phyloP scores from a whole-genome alignment of 139 green algal genomes.

The Volvox reticuliferus region DNA sequence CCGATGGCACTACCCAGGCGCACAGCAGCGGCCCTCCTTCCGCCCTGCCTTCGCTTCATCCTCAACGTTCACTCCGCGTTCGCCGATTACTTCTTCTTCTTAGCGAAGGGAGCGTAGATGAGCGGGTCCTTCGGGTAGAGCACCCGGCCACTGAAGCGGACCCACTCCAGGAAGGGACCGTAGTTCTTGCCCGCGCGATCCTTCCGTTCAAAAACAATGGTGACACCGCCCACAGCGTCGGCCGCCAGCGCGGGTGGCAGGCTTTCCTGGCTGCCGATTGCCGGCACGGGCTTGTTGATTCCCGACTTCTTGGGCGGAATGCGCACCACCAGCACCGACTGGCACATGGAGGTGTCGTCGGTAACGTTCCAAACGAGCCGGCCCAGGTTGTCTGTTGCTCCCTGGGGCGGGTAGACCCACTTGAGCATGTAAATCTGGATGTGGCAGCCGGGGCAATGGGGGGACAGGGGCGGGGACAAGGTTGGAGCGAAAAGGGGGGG shows the following conservation, averaged over 20 bases:
- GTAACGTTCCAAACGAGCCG: slow-evolving; percentile 4
- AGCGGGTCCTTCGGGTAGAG: neutral
- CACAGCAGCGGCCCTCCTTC: no score
- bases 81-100: neutral
- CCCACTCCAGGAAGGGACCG: slow-evolving; percentile 34
- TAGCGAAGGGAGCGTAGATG: neutral
- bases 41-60: neutral
- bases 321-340: slow-evolving; percentile 14
- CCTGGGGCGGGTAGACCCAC: slow-evolving; percentile 15
- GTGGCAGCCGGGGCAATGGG: neutral
- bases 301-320: neutral
- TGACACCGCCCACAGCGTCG: neutral
- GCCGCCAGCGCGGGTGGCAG: neutral
- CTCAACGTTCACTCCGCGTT: no score
- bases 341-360: slow-evolving; percentile 12
- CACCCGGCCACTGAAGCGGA: slow-evolving; percentile 5
- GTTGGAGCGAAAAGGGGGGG: no score
- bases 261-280: neutral
- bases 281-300: slow-evolving; percentile 21
- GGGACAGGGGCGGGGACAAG: neutral
- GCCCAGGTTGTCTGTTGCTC: neutral
- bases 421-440: slow-evolving; percentile 12
- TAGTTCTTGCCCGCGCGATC: slow-evolving; percentile 3
- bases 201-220: neutral
- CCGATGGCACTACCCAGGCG: no score